Percentiles rank a stretch among this genome's conserved stretches.
These are phyloP conservation scores for Heliocybe sulcata DNA, from an alignment of 1,284 basidiomycete species.

Conservation along the genomic window DNA sequence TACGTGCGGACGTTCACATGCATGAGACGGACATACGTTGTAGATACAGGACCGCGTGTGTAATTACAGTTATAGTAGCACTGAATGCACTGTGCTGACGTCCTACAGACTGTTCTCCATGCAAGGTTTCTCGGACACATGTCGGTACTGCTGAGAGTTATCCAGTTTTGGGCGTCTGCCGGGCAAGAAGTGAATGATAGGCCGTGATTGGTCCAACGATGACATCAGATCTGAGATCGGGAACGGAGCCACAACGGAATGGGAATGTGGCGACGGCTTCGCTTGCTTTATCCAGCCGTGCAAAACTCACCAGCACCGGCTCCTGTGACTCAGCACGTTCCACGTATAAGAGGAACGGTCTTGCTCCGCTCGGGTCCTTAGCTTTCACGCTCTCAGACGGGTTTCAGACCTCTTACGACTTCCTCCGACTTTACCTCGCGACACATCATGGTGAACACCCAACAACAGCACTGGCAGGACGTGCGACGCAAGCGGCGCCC, in stretches of 20 bases:
- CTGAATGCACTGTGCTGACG: neutral
- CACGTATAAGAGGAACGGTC: neutral
- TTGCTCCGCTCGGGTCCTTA: neutral
- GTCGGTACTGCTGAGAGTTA: neutral
- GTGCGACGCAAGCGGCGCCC: no score
- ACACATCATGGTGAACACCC: no score
- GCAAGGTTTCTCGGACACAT: neutral
- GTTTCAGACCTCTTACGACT: neutral
- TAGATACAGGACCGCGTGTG: neutral
- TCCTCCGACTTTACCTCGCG: no score
- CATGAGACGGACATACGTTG: neutral
- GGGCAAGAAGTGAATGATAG: neutral
- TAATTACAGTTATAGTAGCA: neutral
- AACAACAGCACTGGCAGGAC: no score
- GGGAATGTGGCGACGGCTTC: neutral
- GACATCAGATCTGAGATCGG: neutral
- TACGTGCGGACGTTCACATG: neutral
- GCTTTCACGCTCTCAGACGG: neutral
- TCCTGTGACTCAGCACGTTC: neutral
- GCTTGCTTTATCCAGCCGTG: neutral
- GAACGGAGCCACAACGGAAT: neutral
- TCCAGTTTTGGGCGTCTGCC: neutral
- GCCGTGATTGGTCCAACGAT: neutral
- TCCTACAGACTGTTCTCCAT: neutral
- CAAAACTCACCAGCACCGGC: neutral